These are phyloP conservation scores for Yueomyces sp. DNA, from an alignment of 1,139 yeast species.

Conservation along the genomic window DNA sequence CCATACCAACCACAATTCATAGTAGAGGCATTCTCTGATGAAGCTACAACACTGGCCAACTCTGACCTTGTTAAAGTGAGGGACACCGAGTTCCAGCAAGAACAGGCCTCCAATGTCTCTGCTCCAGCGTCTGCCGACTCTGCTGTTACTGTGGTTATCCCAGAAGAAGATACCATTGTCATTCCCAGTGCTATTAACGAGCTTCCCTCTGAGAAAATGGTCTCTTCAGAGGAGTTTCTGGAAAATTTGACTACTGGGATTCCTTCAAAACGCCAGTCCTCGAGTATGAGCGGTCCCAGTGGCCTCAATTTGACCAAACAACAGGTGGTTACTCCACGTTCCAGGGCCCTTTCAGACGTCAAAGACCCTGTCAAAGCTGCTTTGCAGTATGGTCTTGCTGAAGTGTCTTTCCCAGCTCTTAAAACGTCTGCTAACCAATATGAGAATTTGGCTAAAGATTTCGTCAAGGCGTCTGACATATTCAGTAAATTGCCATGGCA, in stretches of 20 bases:
- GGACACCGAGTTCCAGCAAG: neutral
- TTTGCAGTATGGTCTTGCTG: neutral
- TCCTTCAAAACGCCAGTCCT: neutral
- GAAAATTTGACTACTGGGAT: constrained; percentile 20
- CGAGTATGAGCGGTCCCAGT: neutral
- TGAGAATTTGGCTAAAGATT: neutral
- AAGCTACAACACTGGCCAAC: constrained; percentile 12
- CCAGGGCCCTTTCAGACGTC: neutral
- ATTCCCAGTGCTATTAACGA: neutral
- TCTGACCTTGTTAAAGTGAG: constrained; percentile 9
- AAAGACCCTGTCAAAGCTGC: neutral
- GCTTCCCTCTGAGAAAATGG: constrained; percentile 1
- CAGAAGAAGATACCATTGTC: neutral
- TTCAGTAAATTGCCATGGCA: constrained; percentile 71
- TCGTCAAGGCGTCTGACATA: constrained; percentile 26
- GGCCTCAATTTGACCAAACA: neutral
- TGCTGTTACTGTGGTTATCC: neutral
- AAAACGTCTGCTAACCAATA: neutral
- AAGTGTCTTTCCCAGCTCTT: neutral
- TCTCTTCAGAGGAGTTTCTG: constrained; percentile 22
- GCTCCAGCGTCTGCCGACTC: neutral
- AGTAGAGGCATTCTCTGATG: constrained; percentile 14
- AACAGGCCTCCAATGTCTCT: neutral
- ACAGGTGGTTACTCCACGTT: neutral
- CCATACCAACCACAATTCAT: constrained; percentile 26